Conservation (phyloP, 2,329 filamentous ascomycete genomes). For the Penicillium glabrum region DNA sequence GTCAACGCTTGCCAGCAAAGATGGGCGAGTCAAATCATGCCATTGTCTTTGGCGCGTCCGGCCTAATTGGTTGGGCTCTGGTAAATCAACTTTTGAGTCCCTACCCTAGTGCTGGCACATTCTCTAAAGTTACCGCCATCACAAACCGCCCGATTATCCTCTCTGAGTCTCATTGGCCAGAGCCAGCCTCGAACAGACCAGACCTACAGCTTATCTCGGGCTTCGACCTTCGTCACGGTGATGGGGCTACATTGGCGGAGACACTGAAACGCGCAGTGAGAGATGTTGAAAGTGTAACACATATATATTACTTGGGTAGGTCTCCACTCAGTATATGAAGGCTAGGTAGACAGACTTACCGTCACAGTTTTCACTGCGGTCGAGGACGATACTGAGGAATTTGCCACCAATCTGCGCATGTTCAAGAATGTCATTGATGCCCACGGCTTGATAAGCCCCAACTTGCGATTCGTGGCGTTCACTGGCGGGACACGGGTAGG, state of each 20-base stretch:
- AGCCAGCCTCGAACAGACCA: constrained; percentile 15
- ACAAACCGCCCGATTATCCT: constrained; percentile 39
- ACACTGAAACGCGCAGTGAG: constrained; percentile 37
- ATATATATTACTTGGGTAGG: constrained; percentile 43
- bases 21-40: constrained; percentile 26
- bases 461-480: constrained; percentile 34
- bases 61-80: constrained; percentile 43
- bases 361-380: constrained; percentile 18
- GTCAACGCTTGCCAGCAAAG: background rate
- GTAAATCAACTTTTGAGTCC: constrained; percentile 38
- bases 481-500: constrained; percentile 30
- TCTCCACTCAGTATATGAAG: background rate
- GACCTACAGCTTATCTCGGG: constrained; percentile 36
- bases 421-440: constrained; percentile 39
- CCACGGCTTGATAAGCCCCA: constrained; percentile 26
- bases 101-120: constrained; percentile 34
- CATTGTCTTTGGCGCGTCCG: constrained; percentile 44
- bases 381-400: constrained; percentile 26
- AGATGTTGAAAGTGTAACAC: constrained; percentile 38
- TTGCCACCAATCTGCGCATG: constrained; percentile 34
- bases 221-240: constrained; percentile 15
- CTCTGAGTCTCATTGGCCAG: constrained; percentile 35
- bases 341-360: background rate
- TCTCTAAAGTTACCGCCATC: constrained; percentile 41
- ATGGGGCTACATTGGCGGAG: constrained; percentile 7